Percentiles rank a stretch among this genome's conserved stretches.
Conservation (phyloP, 2,329 filamentous ascomycete genomes). For the Colletotrichum liriopes region DNA sequence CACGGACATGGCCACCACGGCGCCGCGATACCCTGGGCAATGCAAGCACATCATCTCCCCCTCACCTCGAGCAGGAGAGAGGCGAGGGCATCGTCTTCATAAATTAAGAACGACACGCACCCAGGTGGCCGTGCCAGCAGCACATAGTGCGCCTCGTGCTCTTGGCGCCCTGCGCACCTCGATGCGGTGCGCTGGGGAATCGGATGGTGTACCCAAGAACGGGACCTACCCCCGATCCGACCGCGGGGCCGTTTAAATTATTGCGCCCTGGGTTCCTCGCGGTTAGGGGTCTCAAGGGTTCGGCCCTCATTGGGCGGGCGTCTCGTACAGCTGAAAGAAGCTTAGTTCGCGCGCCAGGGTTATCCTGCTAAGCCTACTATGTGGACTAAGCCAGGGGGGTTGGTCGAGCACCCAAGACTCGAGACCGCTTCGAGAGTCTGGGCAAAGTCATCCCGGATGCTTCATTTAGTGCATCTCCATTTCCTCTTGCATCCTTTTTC, state of each 20-base stretch:
- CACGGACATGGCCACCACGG: not conserved
- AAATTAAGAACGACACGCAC: not conserved
- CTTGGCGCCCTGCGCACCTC: not conserved
- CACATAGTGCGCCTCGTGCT: not conserved
- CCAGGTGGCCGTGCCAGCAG: not conserved
- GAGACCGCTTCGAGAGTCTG: no score
- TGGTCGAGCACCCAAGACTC: not conserved
- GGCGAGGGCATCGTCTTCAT: not conserved
- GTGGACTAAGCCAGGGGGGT: constrained; percentile 13
- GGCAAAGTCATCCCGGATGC: not conserved
- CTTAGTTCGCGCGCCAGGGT: constrained; percentile 18
- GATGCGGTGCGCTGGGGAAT: not conserved
- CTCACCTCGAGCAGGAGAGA: not conserved
- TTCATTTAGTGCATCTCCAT: not conserved
- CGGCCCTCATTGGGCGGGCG: not conserved
- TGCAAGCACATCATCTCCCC: not conserved
- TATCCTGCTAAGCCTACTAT: not conserved
- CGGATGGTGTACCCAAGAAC: not conserved
- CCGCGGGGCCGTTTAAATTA: not conserved
- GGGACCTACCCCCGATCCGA: not conserved
- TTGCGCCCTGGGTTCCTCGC: not conserved
- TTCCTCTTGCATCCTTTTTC: no score
- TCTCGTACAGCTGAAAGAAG: constrained; percentile 16
- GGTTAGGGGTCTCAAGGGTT: not conserved
- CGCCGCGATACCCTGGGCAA: not conserved